Base-by-base conservation (phyloP, 805 yeast genomes). In the Nakazawaea anatomiae region DNA sequence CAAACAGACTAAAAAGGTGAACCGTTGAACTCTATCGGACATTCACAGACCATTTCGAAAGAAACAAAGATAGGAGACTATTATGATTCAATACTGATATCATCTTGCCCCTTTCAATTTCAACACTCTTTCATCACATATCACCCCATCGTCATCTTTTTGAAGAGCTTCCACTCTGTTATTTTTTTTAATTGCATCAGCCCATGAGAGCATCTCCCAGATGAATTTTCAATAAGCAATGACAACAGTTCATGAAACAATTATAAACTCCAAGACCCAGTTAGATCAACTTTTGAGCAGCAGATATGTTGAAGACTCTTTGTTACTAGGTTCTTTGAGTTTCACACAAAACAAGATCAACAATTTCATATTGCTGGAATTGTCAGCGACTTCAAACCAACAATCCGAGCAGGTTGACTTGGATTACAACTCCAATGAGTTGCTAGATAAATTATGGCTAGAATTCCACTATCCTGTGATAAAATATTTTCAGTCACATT, bases 401-500 rank as follows among this genome's bases (percentile, higher is more conserved):
- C 9, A n/a, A 29, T 18, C 46, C 25, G 14, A 40, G 39, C 12
- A 43, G 6, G 47, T n/a, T 30, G 31, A 36, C 7, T n/a, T 18
- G n/a, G 39, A 51, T 50, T 39, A 52, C 36, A 48, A 59, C 5
- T 54, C 63, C 6, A 64, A 57, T 40, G 60, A 62, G 2, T 63
- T 77, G 6, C 70, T 85, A 18, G 85, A 80, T 47, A 57, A 62
- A 4, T 63, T 81, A 25, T 85, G 90, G 90, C 61, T 70, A 34
- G 79, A 79, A 5, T 73, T 85, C 55, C 85, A 82, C 56, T 80
- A 82, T 57, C 89, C 89, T 1, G 75, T 80, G 2, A 73, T 84
- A 54, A 83, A 81, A 56, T 74, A 74, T 60, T 83, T 75, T 57
- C 82, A 78, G 59, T 57, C 62, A 9, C 71, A 67, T 59, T 64